These are phyloP conservation scores for Aspergillus sp. DNA, from an alignment of 2,329 filamentous ascomycete species.

Conservation along the genomic window DNA sequence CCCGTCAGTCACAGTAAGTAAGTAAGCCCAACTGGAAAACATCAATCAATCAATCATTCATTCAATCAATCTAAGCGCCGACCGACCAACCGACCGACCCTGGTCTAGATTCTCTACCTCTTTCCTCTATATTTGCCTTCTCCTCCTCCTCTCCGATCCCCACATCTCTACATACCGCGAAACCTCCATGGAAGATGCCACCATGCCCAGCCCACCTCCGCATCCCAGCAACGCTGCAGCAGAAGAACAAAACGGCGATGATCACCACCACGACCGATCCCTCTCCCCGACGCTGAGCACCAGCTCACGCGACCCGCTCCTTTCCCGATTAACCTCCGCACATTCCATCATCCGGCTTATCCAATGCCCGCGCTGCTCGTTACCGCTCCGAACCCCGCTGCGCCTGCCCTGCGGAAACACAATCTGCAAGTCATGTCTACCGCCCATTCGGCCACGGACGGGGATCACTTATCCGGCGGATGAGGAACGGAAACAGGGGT, in stretches of 20 bases:
- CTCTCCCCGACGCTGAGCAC: no score
- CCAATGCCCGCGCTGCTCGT: constrained; percentile 75
- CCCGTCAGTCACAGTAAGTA: background rate
- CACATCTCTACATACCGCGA: background rate
- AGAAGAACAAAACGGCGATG: background rate
- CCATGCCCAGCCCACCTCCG: background rate
- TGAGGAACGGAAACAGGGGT: constrained; percentile 66
- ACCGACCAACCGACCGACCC: background rate
- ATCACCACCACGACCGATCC: background rate
- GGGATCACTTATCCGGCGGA: constrained; percentile 77
- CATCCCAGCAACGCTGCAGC: no score
- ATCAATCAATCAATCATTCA: no score
- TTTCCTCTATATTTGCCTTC: background rate
- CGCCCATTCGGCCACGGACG: constrained; percentile 62
- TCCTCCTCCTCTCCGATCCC: background rate
- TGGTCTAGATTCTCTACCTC: background rate
- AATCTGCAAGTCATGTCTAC: constrained; percentile 74
- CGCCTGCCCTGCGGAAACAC: constrained; percentile 80
- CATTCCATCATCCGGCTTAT: constrained; percentile 70
- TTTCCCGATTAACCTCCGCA: constrained; percentile 24
- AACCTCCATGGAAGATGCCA: constrained; percentile 15
- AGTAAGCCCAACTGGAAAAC: background rate
- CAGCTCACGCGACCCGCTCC: background rate
- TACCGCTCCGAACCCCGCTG: constrained; percentile 66
- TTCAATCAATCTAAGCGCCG: no score